Base-by-base conservation (phyloP, 257 asterid species). In the Ehretia macrophylla region DNA sequence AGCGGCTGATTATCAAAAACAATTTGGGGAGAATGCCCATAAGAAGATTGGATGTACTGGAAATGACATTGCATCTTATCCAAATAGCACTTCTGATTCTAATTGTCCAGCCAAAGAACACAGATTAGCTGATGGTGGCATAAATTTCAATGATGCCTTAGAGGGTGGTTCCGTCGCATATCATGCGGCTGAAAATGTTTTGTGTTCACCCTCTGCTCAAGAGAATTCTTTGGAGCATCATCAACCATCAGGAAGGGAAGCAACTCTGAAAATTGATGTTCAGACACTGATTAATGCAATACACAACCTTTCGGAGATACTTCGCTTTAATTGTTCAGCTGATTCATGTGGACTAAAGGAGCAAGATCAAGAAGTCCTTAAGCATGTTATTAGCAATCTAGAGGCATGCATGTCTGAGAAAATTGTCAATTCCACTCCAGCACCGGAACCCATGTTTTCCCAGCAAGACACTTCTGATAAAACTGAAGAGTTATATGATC, bases 111-210 rank as follows among this genome's bases (percentile, higher is more conserved):
- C 66, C 53, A 56, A 67, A 68, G 89, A 70, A 21, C 77, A 48
- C 21, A 68, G 37, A 53, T 62, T 63, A 56, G 32, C 60, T 48
- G 75, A 66, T 32, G 9, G 71, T 58, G 78, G 64, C 46, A 54
- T 81, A 73, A 61, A 56, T 44, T 64, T 68, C 35, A 79, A 71
- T 64, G 82, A 82, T 56, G 80, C 68, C 63, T 62, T 83, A 48
- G 94, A 81, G 59, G 87, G 79, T 58, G 84, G 85, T 17, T 78
- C 66, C 21, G 80, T 83, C 64, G 95, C 99, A 39, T 86, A 83
- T 68, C 86, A 76, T 74, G 93, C 82, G 10, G 95, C 96, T 13
- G 97, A 90, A 71, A 77, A 83, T 72, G 96, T 85, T 78, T 77
- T 82, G 14, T 71, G 72, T 67, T 85, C 96, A 19, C 94, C 94